phyloP scores from a whole-genome alignment of 2,329 filamentous ascomycete species.

The Fusarium bactridioides region DNA sequence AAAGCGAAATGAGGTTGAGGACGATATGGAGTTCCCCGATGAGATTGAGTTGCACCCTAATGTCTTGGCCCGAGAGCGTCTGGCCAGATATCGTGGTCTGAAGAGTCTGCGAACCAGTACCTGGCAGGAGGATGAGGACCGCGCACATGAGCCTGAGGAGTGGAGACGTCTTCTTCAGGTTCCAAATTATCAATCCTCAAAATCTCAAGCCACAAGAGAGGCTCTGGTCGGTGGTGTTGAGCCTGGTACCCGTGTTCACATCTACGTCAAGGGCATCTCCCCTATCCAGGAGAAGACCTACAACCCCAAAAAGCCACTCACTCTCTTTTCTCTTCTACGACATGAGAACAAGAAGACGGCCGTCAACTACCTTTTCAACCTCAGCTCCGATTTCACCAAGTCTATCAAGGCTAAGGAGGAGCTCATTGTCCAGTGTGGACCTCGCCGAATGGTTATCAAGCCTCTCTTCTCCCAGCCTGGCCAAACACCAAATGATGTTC shows the following conservation, averaged over 20 bases:
- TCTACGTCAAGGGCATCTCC: constrained; percentile 71
- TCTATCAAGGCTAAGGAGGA: constrained; percentile 93
- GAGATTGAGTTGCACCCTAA: constrained; percentile 94
- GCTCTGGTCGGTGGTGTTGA: constrained; percentile 87
- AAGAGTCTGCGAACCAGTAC: constrained; percentile 88
- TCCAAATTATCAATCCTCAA: constrained; percentile 87
- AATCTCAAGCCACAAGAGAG: constrained; percentile 79
- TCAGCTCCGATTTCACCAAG: constrained; percentile 77
- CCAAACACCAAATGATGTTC: constrained; percentile 92
- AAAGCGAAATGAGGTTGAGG: constrained; percentile 81
- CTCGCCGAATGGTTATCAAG: constrained; percentile 85
- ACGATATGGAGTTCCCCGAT: constrained; percentile 95
- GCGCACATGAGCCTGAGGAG: constrained; percentile 84
- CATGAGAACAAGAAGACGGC: constrained; percentile 95
- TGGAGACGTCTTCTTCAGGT: constrained; percentile 88
- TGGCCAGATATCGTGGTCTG: constrained; percentile 86
- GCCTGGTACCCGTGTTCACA: constrained; percentile 81
- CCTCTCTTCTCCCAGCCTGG: constrained; percentile 91
- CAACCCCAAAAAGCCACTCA: constrained; percentile 64
- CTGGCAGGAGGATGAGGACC: constrained; percentile 91
- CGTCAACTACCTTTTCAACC: constrained; percentile 87
- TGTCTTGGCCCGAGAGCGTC: constrained; percentile 82
- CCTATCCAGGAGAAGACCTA: constrained; percentile 55
- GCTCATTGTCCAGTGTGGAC: constrained; percentile 88
- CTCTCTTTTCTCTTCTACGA: constrained; percentile 85